These are phyloP conservation scores for Solanum hybrid DNA, from an alignment of 305 asterid species.

Conservation along the genomic window DNA sequence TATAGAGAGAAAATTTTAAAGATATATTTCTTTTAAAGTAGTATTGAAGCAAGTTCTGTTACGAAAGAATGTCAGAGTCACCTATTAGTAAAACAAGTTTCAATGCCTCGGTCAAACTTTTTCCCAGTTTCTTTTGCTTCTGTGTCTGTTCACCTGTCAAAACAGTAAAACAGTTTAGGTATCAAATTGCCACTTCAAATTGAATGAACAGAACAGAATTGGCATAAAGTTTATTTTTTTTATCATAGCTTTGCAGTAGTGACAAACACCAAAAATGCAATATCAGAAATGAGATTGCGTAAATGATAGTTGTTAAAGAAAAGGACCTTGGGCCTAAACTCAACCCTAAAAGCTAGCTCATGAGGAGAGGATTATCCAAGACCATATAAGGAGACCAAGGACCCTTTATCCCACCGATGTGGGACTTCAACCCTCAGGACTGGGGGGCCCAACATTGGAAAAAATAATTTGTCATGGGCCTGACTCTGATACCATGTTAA, in stretches of 20 bases:
- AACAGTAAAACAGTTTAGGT: not conserved
- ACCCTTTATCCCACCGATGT: not conserved
- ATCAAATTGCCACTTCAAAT: not conserved
- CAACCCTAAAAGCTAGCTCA: not conserved
- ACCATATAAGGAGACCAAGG: not conserved
- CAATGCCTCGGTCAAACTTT: slow-evolving; percentile 74
- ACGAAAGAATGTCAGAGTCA: slow-evolving; percentile 13
- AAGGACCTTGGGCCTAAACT: not conserved
- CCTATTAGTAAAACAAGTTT: slow-evolving; percentile 95
- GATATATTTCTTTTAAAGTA: not conserved
- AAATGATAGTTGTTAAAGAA: not conserved
- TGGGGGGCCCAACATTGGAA: not conserved
- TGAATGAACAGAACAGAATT: not conserved
- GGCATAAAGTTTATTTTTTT: not conserved
- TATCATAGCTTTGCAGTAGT: not conserved
- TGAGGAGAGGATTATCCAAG: not conserved
- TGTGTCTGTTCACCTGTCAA: slow-evolving; percentile 44
- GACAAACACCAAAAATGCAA: slow-evolving; percentile 4
- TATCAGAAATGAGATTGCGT: not conserved
- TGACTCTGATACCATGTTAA: not conserved
- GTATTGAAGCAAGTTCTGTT: not conserved
- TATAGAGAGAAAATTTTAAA: not conserved
- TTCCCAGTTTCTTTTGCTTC: slow-evolving; percentile 49
- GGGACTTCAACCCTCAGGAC: not conserved
- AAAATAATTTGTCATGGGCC: not conserved